Percentiles rank a stretch among this genome's conserved stretches.
phyloP scores from a whole-genome alignment of 805 yeast genomes.

The Candida piceae region DNA sequence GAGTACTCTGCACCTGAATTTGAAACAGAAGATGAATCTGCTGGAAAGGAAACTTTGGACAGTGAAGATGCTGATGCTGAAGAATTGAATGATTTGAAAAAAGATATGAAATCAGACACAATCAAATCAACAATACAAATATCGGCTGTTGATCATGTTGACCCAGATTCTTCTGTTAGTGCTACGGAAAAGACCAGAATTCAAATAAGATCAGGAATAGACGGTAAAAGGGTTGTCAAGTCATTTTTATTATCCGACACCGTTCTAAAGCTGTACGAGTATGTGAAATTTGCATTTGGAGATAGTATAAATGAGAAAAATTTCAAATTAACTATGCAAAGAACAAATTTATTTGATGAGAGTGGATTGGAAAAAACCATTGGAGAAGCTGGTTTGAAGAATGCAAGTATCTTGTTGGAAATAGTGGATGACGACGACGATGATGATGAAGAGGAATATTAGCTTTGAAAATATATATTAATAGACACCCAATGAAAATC shows the following conservation, averaged over 20 bases:
- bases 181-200: conserved; percentile 62
- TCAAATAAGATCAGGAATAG: conserved; percentile 75
- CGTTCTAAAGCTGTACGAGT: conserved; percentile 57
- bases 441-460: no score
- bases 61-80: conserved; percentile 20
- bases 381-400: conserved; percentile 71
- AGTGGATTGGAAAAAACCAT: conserved; percentile 51
- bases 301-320: conserved; percentile 35
- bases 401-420: conserved; percentile 76
- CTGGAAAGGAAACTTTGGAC: no score
- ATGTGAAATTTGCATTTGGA: conserved; percentile 55
- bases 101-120: not conserved
- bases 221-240: conserved; percentile 77
- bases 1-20: conserved; percentile 3
- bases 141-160: conserved; percentile 41
- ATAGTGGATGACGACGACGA: conserved; percentile 31
- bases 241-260: conserved; percentile 56
- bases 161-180: conserved; percentile 49
- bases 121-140: conserved; percentile 3
- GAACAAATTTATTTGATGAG: conserved; percentile 50
- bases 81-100: not conserved
- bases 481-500: no score
- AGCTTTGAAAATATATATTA: no score
- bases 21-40: conserved; percentile 3
- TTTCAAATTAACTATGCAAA: conserved; percentile 54